A percentile compares a stretch with the other conserved stretches of the same genome.
Evolutionary conservation across 257 asterid species (phyloP).

Genomic region (Gynochthodes officinalis): DNA sequence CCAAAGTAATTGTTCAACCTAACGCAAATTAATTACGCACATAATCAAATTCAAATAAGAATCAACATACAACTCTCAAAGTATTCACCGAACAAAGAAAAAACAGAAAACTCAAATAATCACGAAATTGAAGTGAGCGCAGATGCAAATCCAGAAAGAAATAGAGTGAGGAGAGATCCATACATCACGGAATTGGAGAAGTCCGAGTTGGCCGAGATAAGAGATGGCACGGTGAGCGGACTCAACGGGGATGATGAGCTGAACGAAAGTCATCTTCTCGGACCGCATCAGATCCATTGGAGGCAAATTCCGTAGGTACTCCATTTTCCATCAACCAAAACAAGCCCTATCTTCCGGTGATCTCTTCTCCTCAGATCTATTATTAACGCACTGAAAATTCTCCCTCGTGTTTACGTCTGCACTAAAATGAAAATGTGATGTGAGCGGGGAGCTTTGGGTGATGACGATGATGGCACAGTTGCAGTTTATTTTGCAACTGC

Average conservation of each 20-base stretch:
- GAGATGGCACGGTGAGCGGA: slow-evolving; percentile 94
- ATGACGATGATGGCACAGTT: slow-evolving; percentile 4
- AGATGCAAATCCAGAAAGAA: neutral
- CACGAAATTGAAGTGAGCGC: neutral
- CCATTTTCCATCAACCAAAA: slow-evolving; percentile 59
- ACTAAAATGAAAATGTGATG: neutral
- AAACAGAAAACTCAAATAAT: neutral
- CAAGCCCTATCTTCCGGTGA: slow-evolving; percentile 18
- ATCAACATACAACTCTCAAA: neutral
- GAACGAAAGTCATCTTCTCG: slow-evolving; percentile 90
- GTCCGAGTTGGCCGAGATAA: slow-evolving; percentile 92
- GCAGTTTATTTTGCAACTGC: slow-evolving; percentile 19
- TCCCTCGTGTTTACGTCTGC: neutral
- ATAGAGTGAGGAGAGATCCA: slow-evolving; percentile 14
- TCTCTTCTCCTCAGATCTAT: slow-evolving; percentile 27
- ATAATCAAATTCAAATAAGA: neutral
- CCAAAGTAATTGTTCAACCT: neutral
- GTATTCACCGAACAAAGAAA: neutral
- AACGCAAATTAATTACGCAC: too few species aligned
- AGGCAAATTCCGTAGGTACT: slow-evolving; percentile 66
- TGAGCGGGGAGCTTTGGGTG: neutral
- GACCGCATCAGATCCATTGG: slow-evolving; percentile 99
- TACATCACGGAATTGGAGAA: slow-evolving; percentile 93
- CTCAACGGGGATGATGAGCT: slow-evolving; percentile 90
- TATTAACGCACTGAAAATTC: neutral